These are phyloP conservation scores for Carex myosuroides DNA, from an alignment of 176 grass and related monocot genomes.

Conservation along the genomic window DNA sequence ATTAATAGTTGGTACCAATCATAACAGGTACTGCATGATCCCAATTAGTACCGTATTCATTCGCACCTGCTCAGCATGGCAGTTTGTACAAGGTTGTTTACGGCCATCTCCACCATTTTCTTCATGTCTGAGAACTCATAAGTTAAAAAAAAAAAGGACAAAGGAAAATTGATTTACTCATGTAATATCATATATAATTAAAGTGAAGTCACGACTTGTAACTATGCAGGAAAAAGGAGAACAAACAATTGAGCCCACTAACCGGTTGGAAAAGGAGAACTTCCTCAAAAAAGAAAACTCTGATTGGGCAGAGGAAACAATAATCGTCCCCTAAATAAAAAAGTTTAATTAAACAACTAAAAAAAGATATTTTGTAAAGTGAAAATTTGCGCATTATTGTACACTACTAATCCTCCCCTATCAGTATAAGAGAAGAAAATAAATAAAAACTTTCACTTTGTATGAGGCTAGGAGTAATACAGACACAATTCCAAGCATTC, in stretches of 20 bases:
- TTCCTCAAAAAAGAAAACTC: constrained; percentile 33
- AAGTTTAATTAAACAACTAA: not conserved
- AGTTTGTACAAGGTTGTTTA: constrained; percentile 1
- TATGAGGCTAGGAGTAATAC: not conserved
- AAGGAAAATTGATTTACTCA: not conserved
- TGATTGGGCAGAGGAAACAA: constrained; percentile 45
- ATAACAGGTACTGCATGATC: not conserved
- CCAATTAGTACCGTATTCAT: not conserved
- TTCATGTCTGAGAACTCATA: not conserved
- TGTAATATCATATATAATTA: not conserved
- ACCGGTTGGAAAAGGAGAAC: constrained; percentile 41
- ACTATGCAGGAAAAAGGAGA: not conserved
- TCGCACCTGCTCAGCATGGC: constrained; percentile 13
- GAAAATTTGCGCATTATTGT: not conserved
- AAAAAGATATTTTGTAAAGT: not conserved
- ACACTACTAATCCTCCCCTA: not conserved
- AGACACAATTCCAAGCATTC: not conserved
- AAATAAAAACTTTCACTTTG: not conserved
- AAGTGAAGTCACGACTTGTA: not conserved
- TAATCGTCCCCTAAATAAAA: constrained; percentile 38
- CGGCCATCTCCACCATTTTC: not conserved
- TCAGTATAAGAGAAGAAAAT: not conserved
- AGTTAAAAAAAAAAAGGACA: not conserved
- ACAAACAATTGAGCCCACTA: constrained; percentile 9
- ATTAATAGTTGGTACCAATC: not conserved